Base-by-base conservation (phyloP, 495 filamentous ascomycete genomes). In the Chlorociboria aeruginascens region DNA sequence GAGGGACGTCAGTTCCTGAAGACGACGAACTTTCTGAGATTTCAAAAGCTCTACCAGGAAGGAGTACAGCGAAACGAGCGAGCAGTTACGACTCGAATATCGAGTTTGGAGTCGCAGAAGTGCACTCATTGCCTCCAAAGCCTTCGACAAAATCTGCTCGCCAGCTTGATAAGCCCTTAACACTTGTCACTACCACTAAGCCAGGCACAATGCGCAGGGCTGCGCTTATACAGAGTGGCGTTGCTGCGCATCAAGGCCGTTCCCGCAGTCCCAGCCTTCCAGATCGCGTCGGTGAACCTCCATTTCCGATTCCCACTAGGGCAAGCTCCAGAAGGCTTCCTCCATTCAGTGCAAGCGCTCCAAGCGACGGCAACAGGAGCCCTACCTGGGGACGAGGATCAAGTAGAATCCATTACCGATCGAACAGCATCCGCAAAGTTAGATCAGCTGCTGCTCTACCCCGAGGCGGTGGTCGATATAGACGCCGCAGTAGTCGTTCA, bases 261-360 rank as follows among this genome's bases (percentile, higher is more conserved):
- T 66, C 79, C 7, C 74, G 83, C 33, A 95, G 82, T 59, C 84
- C 87, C 1, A 93, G 87, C 52, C 67, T 87, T 25, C 78, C 52
- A 69, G 84, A 72, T 53, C 70, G 54, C 16, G 51, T 53, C 6
- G 56, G 53, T 61, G 73, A 77, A 49, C 86, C 86, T 17, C 86
- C 87, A 7, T 95, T 95, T 69, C 89, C 93, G 0, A 89, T 98
- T 8, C 92, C 92, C 3, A 84, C 81, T 9, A 74, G 92, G 45
- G 79, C 85, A 13, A 96, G 90, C 60, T 96, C 92, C 3, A 78
- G 87, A 52, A 83, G 84, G 55, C 20, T 4, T 1, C 72, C 82
- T 32, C 78, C 81, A 6, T 62, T 81, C 45, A 83, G 76, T 55
- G 65, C 72, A 31, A 93, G 70, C 54, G 74, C 70, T 6, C 73